Evolutionary conservation across 73 alveolate species (phyloP), one percentile per base, ranked within the genome.

Genomic region (Paramecium biaurelia): DNA sequence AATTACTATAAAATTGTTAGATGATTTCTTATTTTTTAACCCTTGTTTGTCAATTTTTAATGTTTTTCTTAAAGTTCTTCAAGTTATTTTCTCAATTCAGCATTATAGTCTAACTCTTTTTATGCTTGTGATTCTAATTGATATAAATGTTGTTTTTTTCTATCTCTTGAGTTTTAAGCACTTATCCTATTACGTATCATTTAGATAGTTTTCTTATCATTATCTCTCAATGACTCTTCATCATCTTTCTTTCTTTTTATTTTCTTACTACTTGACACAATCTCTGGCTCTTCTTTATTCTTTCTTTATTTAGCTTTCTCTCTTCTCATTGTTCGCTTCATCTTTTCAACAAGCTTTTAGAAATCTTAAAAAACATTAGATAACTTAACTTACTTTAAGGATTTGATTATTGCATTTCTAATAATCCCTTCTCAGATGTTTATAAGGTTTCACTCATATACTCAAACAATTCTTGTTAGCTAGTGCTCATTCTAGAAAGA

Each of bases 141-240:
- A 30, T 79, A 53, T 12, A 79, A 12, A 18, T 79, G 43, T 79
- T 59, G 89, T 63, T 94, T 94, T 92, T 94, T 94, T 35, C 94
- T 92, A 59, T 94, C 95, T 37, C 97, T 92, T 79, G 94, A 92
- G 42, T 94, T 94, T 85, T 94, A 92, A 1, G 97, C 97, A 11
- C 95, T 88, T 43, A 94, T 92, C 59, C 95, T 82, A 92, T 94
- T 94, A 35, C 97, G 76, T 26, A 92, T 85, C 67, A 93, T 93
- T 30, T 93, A 92, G 37, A 94, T 92, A 84, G 93, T 93, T 92
- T 94, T 94, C 86, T 70, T 94, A 38, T 94, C 97, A 53, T 85
- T 87, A 11, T 85, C 94, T 28, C 93, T 89, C 2, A 86, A 53
- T 28, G 86, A 42, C 24, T 92, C 85, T 4, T 94, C 89, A 88